Percentiles rank a stretch among this genome's conserved stretches.
These are phyloP conservation scores for Wickerhamomyces queroliae DNA, from an alignment of 805 yeast species.

Conservation along the genomic window DNA sequence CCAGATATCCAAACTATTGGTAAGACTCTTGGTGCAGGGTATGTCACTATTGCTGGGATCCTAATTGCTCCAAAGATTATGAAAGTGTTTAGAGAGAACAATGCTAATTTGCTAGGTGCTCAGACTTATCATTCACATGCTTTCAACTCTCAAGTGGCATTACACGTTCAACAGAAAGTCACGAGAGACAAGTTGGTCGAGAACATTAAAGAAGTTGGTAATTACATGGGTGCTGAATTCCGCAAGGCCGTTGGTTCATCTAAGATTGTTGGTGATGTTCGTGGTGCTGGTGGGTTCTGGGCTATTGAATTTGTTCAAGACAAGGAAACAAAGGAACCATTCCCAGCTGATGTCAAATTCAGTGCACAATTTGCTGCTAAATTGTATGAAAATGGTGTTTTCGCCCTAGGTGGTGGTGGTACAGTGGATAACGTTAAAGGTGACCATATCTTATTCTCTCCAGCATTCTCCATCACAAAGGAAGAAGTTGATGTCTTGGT, in stretches of 20 bases:
- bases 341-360: conserved; percentile 26
- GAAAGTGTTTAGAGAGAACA: conserved; percentile 24
- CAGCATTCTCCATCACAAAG: conserved; percentile 34
- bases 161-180: conserved; percentile 38
- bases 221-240: conserved; percentile 33
- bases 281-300: conserved; percentile 55
- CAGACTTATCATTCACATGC: conserved; percentile 46
- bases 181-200: conserved; percentile 28
- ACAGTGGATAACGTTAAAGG: conserved; percentile 35
- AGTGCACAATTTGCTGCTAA: conserved; percentile 27
- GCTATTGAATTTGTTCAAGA: conserved; percentile 45
- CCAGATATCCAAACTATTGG: conserved; percentile 46
- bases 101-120: conserved; percentile 31
- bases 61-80: conserved; percentile 31
- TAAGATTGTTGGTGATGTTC: conserved; percentile 40
- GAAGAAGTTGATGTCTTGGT: conserved; percentile 32
- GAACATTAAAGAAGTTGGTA: conserved; percentile 38
- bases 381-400: conserved; percentile 34
- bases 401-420: conserved; percentile 34
- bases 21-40: conserved; percentile 43
- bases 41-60: conserved; percentile 40
- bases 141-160: conserved; percentile 40
- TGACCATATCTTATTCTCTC: conserved; percentile 41
- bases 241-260: conserved; percentile 24
- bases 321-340: conserved; percentile 40